A percentile compares a stretch with the other conserved stretches of the same genome.
These are phyloP conservation scores for Cystoderma amianthinum DNA, from an alignment of 768 basidiomycete species.

Conservation along the genomic window DNA sequence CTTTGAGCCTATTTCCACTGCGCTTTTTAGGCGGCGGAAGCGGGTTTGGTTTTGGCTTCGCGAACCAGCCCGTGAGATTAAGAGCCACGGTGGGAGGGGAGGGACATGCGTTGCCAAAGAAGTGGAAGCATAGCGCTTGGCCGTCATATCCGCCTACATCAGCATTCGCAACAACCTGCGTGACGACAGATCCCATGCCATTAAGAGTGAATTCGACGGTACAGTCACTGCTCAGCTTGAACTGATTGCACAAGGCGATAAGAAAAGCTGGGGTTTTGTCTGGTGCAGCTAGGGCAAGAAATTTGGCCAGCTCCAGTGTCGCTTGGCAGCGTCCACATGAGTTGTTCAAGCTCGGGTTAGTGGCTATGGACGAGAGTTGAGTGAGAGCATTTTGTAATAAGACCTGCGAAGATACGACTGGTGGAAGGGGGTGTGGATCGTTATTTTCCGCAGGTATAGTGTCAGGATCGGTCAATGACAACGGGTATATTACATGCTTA, in stretches of 20 bases:
- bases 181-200: constrained; percentile 52
- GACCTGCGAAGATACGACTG: constrained; percentile 34
- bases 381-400: constrained; percentile 46
- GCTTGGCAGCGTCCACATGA: constrained; percentile 57
- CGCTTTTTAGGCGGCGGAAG: constrained; percentile 50
- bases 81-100: constrained; percentile 54
- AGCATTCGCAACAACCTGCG: constrained; percentile 67
- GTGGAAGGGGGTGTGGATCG: constrained; percentile 65
- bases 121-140: constrained; percentile 60
- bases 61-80: constrained; percentile 64
- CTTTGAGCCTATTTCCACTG: constrained; percentile 62
- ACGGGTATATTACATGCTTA: constrained; percentile 55
- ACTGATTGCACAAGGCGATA: constrained; percentile 47
- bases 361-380: constrained; percentile 50
- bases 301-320: constrained; percentile 54
- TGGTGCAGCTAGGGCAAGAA: constrained; percentile 59
- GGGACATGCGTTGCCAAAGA: constrained; percentile 43
- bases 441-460: constrained; percentile 53
- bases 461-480: constrained; percentile 56
- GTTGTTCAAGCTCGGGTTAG: constrained; percentile 46
- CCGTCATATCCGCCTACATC: constrained; percentile 71
- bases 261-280: constrained; percentile 50
- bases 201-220: constrained; percentile 35
- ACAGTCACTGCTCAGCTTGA: constrained; percentile 48
- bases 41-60: constrained; percentile 69